Conservation (phyloP, 2,329 filamentous ascomycete species). For the Fusarium anthophilum region DNA sequence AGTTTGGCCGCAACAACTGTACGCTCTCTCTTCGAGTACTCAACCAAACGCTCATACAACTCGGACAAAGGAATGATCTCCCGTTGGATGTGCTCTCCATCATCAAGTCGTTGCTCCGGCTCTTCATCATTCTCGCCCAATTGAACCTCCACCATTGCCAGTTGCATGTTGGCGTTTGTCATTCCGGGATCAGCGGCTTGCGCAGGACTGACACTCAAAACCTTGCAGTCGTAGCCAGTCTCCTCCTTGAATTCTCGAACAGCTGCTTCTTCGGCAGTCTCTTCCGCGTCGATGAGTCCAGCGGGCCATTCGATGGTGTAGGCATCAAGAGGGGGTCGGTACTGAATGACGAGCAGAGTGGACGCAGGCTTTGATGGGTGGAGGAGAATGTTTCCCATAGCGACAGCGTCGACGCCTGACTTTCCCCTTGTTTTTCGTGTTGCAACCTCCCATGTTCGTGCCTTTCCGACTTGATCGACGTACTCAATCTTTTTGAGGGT, state of each 20-base stretch:
- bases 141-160: constrained; percentile 41
- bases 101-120: constrained; percentile 38
- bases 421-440: constrained; percentile 41
- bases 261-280: constrained; percentile 38
- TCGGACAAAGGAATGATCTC: constrained; percentile 38
- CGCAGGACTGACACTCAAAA: constrained; percentile 35
- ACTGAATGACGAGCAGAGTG: constrained; percentile 41
- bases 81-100: constrained; percentile 40
- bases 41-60: constrained; percentile 37
- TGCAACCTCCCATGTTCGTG: constrained; percentile 42
- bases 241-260: constrained; percentile 42
- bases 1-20: constrained; percentile 41
- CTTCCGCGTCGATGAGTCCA: constrained; percentile 39
- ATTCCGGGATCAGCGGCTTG: constrained; percentile 40
- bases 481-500: constrained; percentile 43
- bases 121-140: constrained; percentile 31
- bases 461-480: constrained; percentile 38
- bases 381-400: constrained; percentile 41
- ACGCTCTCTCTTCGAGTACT: constrained; percentile 39
- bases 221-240: constrained; percentile 38
- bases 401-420: constrained; percentile 39
- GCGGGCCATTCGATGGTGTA: constrained; percentile 43
- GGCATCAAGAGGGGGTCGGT: constrained; percentile 40
- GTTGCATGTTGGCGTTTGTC: constrained; percentile 42
- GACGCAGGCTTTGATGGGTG: constrained; percentile 40